These are phyloP conservation scores for Tephrocybe sp. DNA, from an alignment of 768 basidiomycete species.

Conservation along the genomic window DNA sequence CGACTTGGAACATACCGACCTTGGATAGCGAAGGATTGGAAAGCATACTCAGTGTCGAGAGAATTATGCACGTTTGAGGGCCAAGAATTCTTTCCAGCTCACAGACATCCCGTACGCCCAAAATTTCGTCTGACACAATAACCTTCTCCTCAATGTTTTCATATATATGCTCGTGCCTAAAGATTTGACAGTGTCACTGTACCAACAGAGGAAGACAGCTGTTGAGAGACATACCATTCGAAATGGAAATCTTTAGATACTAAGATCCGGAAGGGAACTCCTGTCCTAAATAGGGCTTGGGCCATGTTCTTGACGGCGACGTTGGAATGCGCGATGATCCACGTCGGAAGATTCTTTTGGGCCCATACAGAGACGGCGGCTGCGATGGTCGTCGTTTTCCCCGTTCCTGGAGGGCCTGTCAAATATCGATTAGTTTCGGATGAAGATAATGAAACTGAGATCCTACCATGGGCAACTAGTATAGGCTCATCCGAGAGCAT, in stretches of 20 bases:
- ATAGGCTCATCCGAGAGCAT: constrained; percentile 33
- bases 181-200: background rate
- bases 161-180: constrained; percentile 56
- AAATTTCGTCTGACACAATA: constrained; percentile 43
- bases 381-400: constrained; percentile 53
- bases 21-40: constrained; percentile 41
- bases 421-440: background rate
- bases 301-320: constrained; percentile 54
- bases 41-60: constrained; percentile 52
- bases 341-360: constrained; percentile 21
- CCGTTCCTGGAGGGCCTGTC: constrained; percentile 51
- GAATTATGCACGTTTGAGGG: constrained; percentile 32
- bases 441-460: background rate
- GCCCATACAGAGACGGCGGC: constrained; percentile 40
- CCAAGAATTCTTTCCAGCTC: constrained; percentile 28
- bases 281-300: constrained; percentile 35
- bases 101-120: constrained; percentile 15
- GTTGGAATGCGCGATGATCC: constrained; percentile 50
- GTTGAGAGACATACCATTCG: constrained; percentile 37
- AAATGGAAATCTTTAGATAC: constrained; percentile 49
- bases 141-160: constrained; percentile 27
- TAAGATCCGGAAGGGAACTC: constrained; percentile 39
- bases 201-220: too few species aligned
- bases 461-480: constrained; percentile 39
- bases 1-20: constrained; percentile 31